These are phyloP conservation scores for Phenoliferia sp. DNA, from an alignment of 1,284 basidiomycete genomes.

Conservation along the genomic window DNA sequence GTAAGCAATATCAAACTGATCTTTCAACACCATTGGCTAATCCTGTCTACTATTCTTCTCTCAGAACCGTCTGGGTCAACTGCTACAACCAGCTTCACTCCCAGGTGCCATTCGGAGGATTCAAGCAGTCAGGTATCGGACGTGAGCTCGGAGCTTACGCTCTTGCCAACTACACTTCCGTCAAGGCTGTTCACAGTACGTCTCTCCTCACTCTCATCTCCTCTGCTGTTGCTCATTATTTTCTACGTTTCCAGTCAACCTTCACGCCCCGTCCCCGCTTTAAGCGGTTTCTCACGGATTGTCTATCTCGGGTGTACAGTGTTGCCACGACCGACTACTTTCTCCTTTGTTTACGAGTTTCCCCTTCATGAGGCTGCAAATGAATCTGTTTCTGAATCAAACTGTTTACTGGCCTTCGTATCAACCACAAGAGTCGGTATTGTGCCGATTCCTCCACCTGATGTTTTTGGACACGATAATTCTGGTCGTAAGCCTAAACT, in stretches of 20 bases:
- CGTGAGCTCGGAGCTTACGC: conserved; percentile 82
- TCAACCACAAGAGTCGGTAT: too few species aligned
- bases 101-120: conserved; percentile 63
- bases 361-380: not conserved
- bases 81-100: conserved; percentile 62
- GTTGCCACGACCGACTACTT: not conserved
- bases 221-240: not conserved
- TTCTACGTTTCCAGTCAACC: not conserved
- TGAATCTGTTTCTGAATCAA: not conserved
- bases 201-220: not conserved
- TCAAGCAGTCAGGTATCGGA: conserved; percentile 64
- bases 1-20: too few species aligned
- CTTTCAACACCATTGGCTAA: too few species aligned
- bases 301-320: conserved; percentile 9
- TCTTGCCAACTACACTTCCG: conserved; percentile 68
- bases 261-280: not conserved
- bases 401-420: too few species aligned
- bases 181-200: conserved; percentile 77
- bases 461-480: too few species aligned
- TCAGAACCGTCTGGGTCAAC: conserved; percentile 58
- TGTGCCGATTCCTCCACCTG: too few species aligned
- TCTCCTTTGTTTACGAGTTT: not conserved
- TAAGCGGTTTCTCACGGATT: not conserved
- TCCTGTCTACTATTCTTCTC: conserved; percentile 54
- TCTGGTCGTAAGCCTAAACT: too few species aligned